These are phyloP conservation scores for Mortierella sp. DNA, from an alignment of 371 early-diverging fungal genomes.

Conservation along the genomic window DNA sequence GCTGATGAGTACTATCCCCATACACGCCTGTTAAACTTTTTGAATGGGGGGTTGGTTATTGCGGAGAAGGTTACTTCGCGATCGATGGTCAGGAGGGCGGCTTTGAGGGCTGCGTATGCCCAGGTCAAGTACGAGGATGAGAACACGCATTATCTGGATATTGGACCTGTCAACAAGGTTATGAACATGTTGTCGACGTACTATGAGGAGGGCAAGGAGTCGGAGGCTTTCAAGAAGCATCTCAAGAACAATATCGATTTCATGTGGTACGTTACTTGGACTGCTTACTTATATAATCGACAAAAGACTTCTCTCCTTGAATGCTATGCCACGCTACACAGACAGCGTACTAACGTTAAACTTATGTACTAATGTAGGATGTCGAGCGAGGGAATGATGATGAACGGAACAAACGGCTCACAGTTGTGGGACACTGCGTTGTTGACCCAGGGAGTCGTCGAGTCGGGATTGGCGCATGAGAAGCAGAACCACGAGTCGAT, in stretches of 20 bases:
- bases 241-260: constrained; percentile 83
- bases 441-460: constrained; percentile 84
- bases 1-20: constrained; percentile 92
- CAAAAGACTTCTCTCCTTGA: neutral
- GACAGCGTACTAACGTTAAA: constrained; percentile 12
- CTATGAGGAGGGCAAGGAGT: constrained; percentile 91
- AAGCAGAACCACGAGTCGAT: constrained; percentile 78
- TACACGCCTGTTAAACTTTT: constrained; percentile 79
- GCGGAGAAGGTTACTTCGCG: constrained; percentile 52
- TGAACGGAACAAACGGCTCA: constrained; percentile 98
- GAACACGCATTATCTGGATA: constrained; percentile 89
- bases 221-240: constrained; percentile 83
- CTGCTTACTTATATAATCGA: neutral
- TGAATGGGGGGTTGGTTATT: constrained; percentile 69
- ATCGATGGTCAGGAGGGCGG: constrained; percentile 74
- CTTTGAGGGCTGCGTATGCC: constrained; percentile 80
- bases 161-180: constrained; percentile 95
- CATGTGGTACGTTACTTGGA: constrained; percentile 73
- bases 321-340: neutral
- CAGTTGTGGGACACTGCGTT: constrained; percentile 98
- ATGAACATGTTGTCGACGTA: constrained; percentile 91
- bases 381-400: constrained; percentile 93
- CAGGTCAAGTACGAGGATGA: constrained; percentile 92
- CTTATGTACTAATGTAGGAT: constrained; percentile 61
- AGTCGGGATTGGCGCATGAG: constrained; percentile 79